Evolutionary conservation across 2,329 filamentous ascomycete genomes (phyloP).

Genomic region (Colletotrichum sp.): DNA sequence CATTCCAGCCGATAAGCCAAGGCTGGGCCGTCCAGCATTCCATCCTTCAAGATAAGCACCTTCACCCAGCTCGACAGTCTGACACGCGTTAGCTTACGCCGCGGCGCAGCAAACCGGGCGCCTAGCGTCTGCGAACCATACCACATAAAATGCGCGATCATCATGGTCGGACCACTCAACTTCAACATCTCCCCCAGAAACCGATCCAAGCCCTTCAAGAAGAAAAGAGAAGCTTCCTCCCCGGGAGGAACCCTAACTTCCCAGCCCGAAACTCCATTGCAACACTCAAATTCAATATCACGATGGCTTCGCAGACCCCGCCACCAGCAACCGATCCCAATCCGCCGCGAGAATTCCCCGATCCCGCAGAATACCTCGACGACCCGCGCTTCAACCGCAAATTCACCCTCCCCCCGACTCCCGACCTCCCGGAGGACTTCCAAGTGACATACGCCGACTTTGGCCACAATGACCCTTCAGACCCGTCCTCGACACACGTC

Average conservation of each 20-base stretch:
- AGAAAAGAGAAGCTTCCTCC: neutral
- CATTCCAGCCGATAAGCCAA: neutral
- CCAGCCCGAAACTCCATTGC: neutral
- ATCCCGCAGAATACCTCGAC: conserved; percentile 20
- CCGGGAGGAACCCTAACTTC: neutral
- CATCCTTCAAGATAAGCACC: neutral
- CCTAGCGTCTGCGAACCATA: neutral
- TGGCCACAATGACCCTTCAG: conserved; percentile 31
- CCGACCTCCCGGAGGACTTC: conserved; percentile 15
- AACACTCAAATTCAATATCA: neutral
- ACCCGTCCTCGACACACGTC: conserved; percentile 29
- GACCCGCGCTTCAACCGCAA: conserved; percentile 28
- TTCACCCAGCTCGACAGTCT: neutral
- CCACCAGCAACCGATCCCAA: neutral
- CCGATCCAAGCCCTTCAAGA: neutral
- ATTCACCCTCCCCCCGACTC: conserved; percentile 28
- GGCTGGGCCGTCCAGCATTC: neutral
- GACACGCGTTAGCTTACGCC: neutral
- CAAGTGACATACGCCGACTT: conserved; percentile 33
- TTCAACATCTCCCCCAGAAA: neutral
- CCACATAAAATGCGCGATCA: no score
- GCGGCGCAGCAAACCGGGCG: neutral
- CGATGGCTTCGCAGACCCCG: neutral
- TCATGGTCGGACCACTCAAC: neutral
- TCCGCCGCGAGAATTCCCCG: neutral